phyloP scores from a whole-genome alignment of 495 filamentous ascomycete species.

The Penicillium ochrochloron region DNA sequence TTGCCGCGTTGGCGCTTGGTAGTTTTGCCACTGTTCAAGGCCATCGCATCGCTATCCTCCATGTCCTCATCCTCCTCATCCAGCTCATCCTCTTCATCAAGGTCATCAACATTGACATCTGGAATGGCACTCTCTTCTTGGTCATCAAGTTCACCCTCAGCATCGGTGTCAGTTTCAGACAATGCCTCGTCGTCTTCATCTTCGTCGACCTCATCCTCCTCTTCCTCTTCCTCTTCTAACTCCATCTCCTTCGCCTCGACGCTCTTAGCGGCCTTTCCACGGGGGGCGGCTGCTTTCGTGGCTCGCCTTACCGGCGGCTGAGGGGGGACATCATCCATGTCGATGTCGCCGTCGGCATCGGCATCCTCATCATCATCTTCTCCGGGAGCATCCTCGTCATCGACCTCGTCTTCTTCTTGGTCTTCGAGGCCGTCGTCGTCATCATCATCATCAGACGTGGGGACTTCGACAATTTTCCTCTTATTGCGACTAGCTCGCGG shows the following conservation, averaged over 20 bases:
- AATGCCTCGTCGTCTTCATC: conserved; percentile 61
- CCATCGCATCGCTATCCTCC: conserved; percentile 67
- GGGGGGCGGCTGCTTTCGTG: conserved; percentile 37
- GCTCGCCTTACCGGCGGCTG: conserved; percentile 44
- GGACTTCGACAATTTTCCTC: conserved; percentile 71
- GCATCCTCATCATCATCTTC: conserved; percentile 61
- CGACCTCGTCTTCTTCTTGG: conserved; percentile 63
- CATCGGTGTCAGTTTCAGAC: conserved; percentile 54
- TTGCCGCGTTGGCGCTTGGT: conserved; percentile 85
- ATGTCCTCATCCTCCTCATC: conserved; percentile 65
- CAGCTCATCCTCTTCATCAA: conserved; percentile 59
- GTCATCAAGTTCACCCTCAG: conserved; percentile 56
- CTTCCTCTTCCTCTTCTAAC: conserved; percentile 45
- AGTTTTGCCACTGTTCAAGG: conserved; percentile 74
- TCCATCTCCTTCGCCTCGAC: conserved; percentile 67
- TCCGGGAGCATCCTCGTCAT: conserved; percentile 58
- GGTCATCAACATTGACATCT: conserved; percentile 43
- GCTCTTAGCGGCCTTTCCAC: conserved; percentile 47
- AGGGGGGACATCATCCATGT: conserved; percentile 59
- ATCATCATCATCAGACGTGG: conserved; percentile 55
- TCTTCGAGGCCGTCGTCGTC: conserved; percentile 58
- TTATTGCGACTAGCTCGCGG: conserved; percentile 66
- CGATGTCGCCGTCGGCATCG: conserved; percentile 59
- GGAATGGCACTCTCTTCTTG: conserved; percentile 51
- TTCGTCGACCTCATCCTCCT: conserved; percentile 51